A percentile compares a stretch with the other conserved stretches of the same genome.
phyloP scores from a whole-genome alignment of 2,329 filamentous ascomycete species.

The Fusarium sp. region DNA sequence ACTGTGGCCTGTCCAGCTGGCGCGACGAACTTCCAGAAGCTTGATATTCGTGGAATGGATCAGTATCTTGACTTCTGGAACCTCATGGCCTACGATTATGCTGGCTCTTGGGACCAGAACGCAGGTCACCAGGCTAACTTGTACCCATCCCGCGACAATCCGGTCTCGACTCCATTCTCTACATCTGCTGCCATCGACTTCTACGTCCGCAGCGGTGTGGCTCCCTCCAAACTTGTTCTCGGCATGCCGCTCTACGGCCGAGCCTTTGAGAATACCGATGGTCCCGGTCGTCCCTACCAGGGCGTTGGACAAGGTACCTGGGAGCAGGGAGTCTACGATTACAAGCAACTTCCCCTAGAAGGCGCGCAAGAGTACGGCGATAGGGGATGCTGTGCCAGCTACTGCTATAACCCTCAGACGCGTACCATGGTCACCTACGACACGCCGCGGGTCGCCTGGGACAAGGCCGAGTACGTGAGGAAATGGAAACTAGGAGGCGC shows the following conservation, averaged over 20 bases:
- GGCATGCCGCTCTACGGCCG: slow-evolving; percentile 95
- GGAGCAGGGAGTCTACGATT: slow-evolving; percentile 90
- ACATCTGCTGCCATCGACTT: slow-evolving; percentile 75
- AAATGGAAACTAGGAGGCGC: slow-evolving; percentile 78
- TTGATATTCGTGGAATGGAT: slow-evolving; percentile 74
- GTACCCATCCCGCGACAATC: slow-evolving; percentile 67
- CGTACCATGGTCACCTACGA: slow-evolving; percentile 84
- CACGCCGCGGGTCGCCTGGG: slow-evolving; percentile 72
- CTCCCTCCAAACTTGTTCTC: slow-evolving; percentile 79
- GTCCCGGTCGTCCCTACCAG: slow-evolving; percentile 74
- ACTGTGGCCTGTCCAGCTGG: slow-evolving; percentile 74
- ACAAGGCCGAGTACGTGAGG: slow-evolving; percentile 79
- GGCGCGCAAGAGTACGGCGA: slow-evolving; percentile 76
- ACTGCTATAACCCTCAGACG: slow-evolving; percentile 75
- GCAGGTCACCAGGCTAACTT: slow-evolving; percentile 87
- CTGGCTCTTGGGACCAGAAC: slow-evolving; percentile 80
- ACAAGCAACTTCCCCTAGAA: slow-evolving; percentile 80
- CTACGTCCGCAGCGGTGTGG: slow-evolving; percentile 75
- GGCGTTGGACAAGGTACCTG: slow-evolving; percentile 84
- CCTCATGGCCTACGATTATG: slow-evolving; percentile 89
- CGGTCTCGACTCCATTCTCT: slow-evolving; percentile 80
- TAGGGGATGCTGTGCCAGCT: slow-evolving; percentile 73
- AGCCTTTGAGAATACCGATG: slow-evolving; percentile 82
- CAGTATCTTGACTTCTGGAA: slow-evolving; percentile 78
- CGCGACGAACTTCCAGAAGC: slow-evolving; percentile 69